Evolutionary conservation across 345 rosid genomes (phyloP), one percentile per base, ranked within the genome.

Genomic region (Pugionium cornutum): DNA sequence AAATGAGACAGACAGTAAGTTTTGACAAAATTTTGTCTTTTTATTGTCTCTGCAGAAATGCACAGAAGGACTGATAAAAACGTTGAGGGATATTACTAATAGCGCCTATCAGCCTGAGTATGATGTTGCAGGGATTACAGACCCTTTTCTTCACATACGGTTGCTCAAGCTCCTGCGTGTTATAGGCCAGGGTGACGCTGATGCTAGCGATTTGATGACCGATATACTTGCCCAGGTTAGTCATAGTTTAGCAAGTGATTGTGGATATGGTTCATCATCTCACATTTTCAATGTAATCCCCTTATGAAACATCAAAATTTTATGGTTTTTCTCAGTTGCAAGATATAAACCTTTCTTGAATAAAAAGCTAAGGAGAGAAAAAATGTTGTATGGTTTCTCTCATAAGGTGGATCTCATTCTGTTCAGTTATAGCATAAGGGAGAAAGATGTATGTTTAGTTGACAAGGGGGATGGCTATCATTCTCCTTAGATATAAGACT

Each of bases 201-300:
- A 86, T 78, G 87, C 95, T 54, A 95, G 99, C 79, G 99, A 95
- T 68, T 57, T 76, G 73, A 95, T 95, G 99, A 95, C 90, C 75
- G 99, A 95, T 80, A 89, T 95, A 70, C 97, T 95, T 67, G 99
- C 97, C 29, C 99, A 95, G 95, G 99, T 91, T 53, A 74, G 73
- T 60, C 68, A 39, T 47, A 29, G 55, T 55, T 61, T 55, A 40
- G 35, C 30, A 45, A 36, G 35, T 46, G 53, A 59, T 59, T 59
- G 9, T 47, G 64, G 40, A 52, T 67, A 32, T 61, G 10, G 48
- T 29, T 59, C 10, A 31, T 35, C 31, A 60, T 53, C 36, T 47
- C 63, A 66, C 39, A 5, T 31, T 31, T 44, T 4, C 9, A 2
- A 32, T 73, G 50, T 31, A 42, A 6, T 39, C 25, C n/a, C 30